Base-by-base conservation (phyloP, 1,284 basidiomycete genomes). In the Kalmanozyma brasiliensis region DNA sequence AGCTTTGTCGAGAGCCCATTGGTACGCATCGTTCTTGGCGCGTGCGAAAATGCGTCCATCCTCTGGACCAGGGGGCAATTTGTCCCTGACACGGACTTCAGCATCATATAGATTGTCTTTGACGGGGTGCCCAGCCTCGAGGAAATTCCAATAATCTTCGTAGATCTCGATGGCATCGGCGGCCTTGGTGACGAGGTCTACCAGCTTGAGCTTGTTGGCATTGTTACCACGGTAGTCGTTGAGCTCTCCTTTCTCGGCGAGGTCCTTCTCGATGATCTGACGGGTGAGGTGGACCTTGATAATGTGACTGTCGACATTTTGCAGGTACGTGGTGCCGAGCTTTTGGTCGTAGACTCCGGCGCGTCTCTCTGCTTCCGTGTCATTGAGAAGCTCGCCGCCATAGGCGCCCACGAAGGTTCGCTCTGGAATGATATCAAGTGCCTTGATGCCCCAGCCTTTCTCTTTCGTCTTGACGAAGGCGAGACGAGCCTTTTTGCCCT, bases 321-420 rank as follows among this genome's bases (percentile, higher is more conserved):
- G 91, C 2, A 94, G 85, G 74, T 96, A 96, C 0, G 93, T 94
- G 43, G 89, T 84, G 3, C 90, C 91, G 47, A 88, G 87, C 52
- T 60, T 47, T 49, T 86, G 84, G 75, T 92, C 88, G 78, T 96
- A 96, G 16, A 87, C 83, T 32, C 73, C 73, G 56, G 90, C 91
- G 22, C 93, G 87, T 11, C 82, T 73, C 41, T 93, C 88, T 2
- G 86, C 87, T 49, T 89, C 89, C 1, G 81, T 83, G 43, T 91
- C 89, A 0, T 86, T 88, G 22, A 95, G 75, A 5, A 93, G 83
- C 79, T 96, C 93, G 1, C 93, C 93, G 2, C 91, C 85, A 80
- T 95, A 95, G 0, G 91, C 86, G 2, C 92, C 92, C 38, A 96
- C 83, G 76, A 90, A 95, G 0, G 88, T 87, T 3, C 91, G 89